A percentile compares a stretch with the other conserved stretches of the same genome.
Conservation (phyloP, 768 basidiomycete species). For the Hygrocybe punicea region DNA sequence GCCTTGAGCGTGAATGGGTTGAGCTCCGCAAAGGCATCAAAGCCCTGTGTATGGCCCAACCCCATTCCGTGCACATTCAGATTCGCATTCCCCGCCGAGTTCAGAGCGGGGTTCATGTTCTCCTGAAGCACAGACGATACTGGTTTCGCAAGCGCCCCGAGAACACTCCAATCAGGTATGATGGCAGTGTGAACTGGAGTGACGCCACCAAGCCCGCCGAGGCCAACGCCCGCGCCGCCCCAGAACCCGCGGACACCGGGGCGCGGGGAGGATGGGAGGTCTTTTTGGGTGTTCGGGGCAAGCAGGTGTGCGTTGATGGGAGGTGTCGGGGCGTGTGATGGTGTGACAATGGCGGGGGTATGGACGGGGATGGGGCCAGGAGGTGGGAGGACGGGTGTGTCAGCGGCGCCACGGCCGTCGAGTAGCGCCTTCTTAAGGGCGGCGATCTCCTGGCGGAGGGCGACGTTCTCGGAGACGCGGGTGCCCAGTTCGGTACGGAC, state of each 20-base stretch:
- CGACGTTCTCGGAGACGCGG: conserved; percentile 76
- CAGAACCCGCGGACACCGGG: conserved; percentile 57
- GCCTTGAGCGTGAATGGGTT: conserved; percentile 87
- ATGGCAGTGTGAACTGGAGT: conserved; percentile 84
- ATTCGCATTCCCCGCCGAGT: conserved; percentile 29
- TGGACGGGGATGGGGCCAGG: conserved; percentile 46
- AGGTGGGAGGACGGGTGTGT: conserved; percentile 43
- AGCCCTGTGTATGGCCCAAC: conserved; percentile 38
- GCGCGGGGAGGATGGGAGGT: conserved; percentile 62
- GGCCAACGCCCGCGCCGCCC: conserved; percentile 57
- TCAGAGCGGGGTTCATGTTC: conserved; percentile 77
- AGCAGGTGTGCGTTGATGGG: conserved; percentile 29
- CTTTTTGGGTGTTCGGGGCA: conserved; percentile 74
- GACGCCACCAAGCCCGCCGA: conserved; percentile 56
- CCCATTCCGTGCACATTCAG: conserved; percentile 10
- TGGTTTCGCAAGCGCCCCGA: conserved; percentile 9
- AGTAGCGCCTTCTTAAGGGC: conserved; percentile 73
- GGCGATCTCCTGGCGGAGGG: conserved; percentile 72
- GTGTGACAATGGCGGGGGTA: conserved; percentile 38
- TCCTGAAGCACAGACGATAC: conserved; percentile 46
- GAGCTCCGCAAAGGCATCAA: conserved; percentile 74
- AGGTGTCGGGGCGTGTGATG: conserved; percentile 16
- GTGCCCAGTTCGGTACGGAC: conserved; percentile 81
- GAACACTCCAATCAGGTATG: conserved; percentile 53
- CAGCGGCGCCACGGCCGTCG: conserved; percentile 52